A percentile compares a stretch with the other conserved stretches of the same genome.
These are phyloP conservation scores for Rhizodiscina lignyota DNA, from an alignment of 495 filamentous ascomycete genomes.

Conservation along the genomic window DNA sequence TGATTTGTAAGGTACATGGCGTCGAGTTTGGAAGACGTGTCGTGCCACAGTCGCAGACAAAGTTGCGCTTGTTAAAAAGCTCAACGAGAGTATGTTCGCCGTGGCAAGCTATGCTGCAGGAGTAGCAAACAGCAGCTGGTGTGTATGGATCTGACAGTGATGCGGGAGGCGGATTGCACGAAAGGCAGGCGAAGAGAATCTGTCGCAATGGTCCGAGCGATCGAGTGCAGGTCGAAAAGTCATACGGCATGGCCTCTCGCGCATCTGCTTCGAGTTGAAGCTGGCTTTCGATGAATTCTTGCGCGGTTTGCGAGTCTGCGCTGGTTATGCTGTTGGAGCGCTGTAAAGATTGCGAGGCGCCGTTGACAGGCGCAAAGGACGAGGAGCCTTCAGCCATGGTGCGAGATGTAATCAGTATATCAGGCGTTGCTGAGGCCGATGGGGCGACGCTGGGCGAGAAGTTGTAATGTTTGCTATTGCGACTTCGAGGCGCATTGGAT, in stretches of 20 bases:
- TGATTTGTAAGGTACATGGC: constrained; percentile 63
- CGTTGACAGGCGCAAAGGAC: constrained; percentile 19
- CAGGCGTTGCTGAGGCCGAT: too few species aligned
- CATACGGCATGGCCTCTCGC: constrained; percentile 84
- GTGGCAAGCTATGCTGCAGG: constrained; percentile 91
- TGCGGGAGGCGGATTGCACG: constrained; percentile 68
- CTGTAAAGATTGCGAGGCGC: constrained; percentile 45
- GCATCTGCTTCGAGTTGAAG: constrained; percentile 86
- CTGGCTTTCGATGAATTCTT: constrained; percentile 79
- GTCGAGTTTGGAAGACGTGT: constrained; percentile 51
- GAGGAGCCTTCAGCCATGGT: constrained; percentile 2
- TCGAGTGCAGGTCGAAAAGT: constrained; percentile 84
- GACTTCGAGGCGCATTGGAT: too few species aligned
- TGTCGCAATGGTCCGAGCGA: constrained; percentile 76
- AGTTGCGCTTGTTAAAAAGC: constrained; percentile 87
- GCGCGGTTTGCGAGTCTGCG: constrained; percentile 66
- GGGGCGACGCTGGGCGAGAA: too few species aligned
- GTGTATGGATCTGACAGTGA: constrained; percentile 44
- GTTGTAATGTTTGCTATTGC: too few species aligned
- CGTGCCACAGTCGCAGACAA: constrained; percentile 94
- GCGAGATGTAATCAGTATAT: too few species aligned
- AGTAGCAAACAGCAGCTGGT: constrained; percentile 81
- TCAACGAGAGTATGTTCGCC: constrained; percentile 91
- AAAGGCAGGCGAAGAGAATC: constrained; percentile 73
- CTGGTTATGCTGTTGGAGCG: too few species aligned